Evolutionary conservation across 2,329 filamentous ascomycete species (phyloP).

Genomic region (Monosporascus sp.): DNA sequence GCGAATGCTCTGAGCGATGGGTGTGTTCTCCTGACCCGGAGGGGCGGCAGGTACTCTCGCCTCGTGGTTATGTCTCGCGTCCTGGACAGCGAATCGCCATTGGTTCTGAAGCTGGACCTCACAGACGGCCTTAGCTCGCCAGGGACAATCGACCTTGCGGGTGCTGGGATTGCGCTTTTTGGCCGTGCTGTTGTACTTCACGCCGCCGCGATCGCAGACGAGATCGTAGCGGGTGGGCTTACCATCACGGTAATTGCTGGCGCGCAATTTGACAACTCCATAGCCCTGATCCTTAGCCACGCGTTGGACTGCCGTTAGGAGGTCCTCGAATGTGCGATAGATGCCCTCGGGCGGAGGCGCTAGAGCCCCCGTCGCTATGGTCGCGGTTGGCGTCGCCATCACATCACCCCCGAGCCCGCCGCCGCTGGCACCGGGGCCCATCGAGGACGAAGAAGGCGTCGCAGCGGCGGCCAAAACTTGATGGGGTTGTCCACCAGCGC

Average conservation of each 20-base stretch:
- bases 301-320: constrained; percentile 53
- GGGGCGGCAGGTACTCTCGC: constrained; percentile 50
- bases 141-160: constrained; percentile 60
- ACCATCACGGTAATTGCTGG: constrained; percentile 59
- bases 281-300: constrained; percentile 60
- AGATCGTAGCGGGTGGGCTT: constrained; percentile 60
- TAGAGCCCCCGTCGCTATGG: constrained; percentile 30
- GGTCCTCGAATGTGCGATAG: constrained; percentile 54
- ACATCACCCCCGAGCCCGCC: neutral
- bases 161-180: constrained; percentile 62
- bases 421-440: neutral
- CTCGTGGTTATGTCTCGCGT: constrained; percentile 58
- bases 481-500: constrained; percentile 22
- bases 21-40: constrained; percentile 53
- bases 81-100: constrained; percentile 60
- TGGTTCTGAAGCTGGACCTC: constrained; percentile 59
- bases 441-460: neutral
- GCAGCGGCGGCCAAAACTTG: constrained; percentile 14
- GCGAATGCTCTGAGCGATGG: constrained; percentile 52
- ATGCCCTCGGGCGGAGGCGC: constrained; percentile 56
- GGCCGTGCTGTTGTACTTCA: constrained; percentile 61
- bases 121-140: constrained; percentile 59
- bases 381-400: constrained; percentile 14
- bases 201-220: constrained; percentile 58
- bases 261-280: constrained; percentile 57